Evolutionary conservation across 768 basidiomycete species (phyloP), one percentile per base, ranked within the genome.

Genomic region (Amanita thiersii): DNA sequence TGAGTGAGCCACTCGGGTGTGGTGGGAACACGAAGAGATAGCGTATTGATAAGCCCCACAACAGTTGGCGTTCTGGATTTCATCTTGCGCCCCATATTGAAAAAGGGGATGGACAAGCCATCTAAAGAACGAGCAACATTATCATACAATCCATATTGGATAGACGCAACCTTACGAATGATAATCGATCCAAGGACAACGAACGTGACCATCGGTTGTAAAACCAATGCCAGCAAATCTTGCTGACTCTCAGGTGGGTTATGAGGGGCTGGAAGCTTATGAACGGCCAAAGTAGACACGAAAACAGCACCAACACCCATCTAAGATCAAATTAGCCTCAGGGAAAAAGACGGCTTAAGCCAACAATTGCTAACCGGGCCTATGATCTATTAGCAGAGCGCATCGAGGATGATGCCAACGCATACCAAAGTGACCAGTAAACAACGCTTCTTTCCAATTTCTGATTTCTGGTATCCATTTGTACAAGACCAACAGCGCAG

Each of bases 261-360:
- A 2, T 64, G 57, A 1, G 83, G 77, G 7, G 51, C 54, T 4
- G 82, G 76, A 0, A 92, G 65, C 38, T 71, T 73, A 17, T 70
- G 70, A 6, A 79, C 56, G 3, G 89, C 86, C 19, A 90, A 59
- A 0, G 78, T 81, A 7, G 84, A 79, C 42, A 98, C 82, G 58
- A 97, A 99, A 33, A 97, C 68, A 4, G 94, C 85, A 0, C 84
- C 80, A 17, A 96, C 91, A 39, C 93, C 93, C 86, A 96, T 92
- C 70, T 90, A 60, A 4, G n/a, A n/a, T n/a, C n/a, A n/a, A n/a
- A n/a, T 46, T 44, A 20, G n/a, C n/a, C n/a, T n/a, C n/a, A n/a
- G n/a, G n/a, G n/a, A n/a, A n/a, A n/a, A n/a, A n/a, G n/a, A n/a
- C n/a, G n/a, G n/a, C n/a, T n/a, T n/a, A n/a, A n/a, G n/a, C n/a